Base-by-base conservation (phyloP, 345 rosid genomes). In the Leavenworthia alabamica region DNA sequence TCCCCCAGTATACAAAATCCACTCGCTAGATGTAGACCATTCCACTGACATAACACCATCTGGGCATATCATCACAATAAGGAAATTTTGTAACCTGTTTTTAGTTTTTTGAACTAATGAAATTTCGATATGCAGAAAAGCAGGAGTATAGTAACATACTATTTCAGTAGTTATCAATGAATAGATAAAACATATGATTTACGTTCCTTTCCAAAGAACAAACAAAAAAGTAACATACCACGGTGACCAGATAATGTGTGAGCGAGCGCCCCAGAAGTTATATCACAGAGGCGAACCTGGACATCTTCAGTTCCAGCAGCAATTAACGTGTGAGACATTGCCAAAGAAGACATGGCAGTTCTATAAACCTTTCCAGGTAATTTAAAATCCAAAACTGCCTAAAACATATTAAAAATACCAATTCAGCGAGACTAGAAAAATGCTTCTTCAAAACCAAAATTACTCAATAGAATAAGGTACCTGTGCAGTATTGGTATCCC, bases 251-350 rank as follows among this genome's bases (percentile, higher is more conserved):
- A 93, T 44, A 93, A 81, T 0, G 94, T 93, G 70, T 93, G 94
- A 48, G 96, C 50, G 68, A 87, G 82, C 41, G 96, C 91, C 57
- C 97, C 99, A 8, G 97, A 93, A 62, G 89, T 82, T 64, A 93
- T 76, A 78, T 89, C 99, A 66, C 96, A 93, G 20, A 93, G 91
- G 31, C 96, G 95, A 72, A 93, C 94, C 74, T 89, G 99, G 40
- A 89, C 97, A 75, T 89, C 96, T 77, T 93, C 97, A 26, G 91
- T 89, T 71, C 86, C 99, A 43, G 88, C 81, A 70, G 99, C 99
- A 60, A 93, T 84, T 39, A 93, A 75, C 83, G 85, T 85, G 67
- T 93, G 99, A 60, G 94, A 75, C 9, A 84, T 81, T 28, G 99
- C 88, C 81, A 89, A 15, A 26, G 94, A 62, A 54, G 99, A 93